Evolutionary conservation across 768 basidiomycete species (phyloP).

Genomic region (Podaxis carcinomalis): DNA sequence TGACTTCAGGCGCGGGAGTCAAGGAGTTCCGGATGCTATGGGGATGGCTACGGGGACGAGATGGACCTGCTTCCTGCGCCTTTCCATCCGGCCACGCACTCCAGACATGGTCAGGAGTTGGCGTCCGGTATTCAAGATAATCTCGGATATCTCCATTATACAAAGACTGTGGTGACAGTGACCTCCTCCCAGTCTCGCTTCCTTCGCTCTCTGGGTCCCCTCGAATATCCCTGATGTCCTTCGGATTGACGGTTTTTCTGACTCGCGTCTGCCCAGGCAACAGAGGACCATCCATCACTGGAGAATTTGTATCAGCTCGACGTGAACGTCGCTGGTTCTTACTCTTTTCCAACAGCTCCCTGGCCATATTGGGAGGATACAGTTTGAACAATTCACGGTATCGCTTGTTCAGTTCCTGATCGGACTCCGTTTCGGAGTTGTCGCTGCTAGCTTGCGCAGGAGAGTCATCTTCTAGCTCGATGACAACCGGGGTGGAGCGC

Average conservation of each 20-base stretch:
- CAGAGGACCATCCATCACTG: slow-evolving; percentile 30
- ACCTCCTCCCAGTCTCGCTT: slow-evolving; percentile 13
- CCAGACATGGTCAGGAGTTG: neutral
- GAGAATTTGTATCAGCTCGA: neutral
- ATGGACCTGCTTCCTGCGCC: neutral
- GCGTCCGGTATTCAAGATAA: neutral
- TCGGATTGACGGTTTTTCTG: slow-evolving; percentile 28
- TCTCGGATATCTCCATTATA: slow-evolving; percentile 14
- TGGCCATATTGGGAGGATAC: slow-evolving; percentile 8
- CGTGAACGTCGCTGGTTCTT: neutral
- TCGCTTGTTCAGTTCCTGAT: neutral
- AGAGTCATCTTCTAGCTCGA: neutral
- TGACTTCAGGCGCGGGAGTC: neutral
- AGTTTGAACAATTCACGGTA: slow-evolving; percentile 8
- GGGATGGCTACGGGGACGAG: neutral
- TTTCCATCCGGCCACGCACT: neutral
- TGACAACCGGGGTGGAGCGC: neutral
- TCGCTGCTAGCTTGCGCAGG: neutral
- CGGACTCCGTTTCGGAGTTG: neutral
- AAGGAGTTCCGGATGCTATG: neutral
- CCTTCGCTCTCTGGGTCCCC: slow-evolving; percentile 59
- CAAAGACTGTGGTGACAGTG: slow-evolving; percentile 12
- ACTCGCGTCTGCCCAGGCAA: slow-evolving; percentile 50
- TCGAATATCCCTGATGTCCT: slow-evolving; percentile 36
- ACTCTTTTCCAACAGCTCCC: neutral